phyloP scores from a whole-genome alignment of 805 yeast species.

The Peterozyma toletana region DNA sequence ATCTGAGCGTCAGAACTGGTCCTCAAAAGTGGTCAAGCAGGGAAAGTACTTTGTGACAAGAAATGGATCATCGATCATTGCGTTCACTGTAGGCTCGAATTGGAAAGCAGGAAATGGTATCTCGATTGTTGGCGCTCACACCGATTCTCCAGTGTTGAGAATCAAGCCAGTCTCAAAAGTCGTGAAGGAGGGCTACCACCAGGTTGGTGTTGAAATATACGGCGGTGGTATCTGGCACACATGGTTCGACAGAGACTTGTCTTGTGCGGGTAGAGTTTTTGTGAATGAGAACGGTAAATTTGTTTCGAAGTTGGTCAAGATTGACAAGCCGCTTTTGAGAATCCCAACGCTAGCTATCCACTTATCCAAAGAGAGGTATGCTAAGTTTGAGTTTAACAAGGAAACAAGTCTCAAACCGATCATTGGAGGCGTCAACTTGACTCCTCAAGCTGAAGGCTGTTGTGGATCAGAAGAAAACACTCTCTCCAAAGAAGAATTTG shows the following conservation, averaged over 20 bases:
- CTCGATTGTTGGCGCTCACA: constrained; percentile 91
- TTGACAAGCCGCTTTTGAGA: constrained; percentile 77
- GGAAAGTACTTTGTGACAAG: constrained; percentile 82
- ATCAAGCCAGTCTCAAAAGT: constrained; percentile 81
- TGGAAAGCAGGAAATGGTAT: constrained; percentile 76
- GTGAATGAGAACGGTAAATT: constrained; percentile 45
- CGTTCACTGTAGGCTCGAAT: constrained; percentile 71
- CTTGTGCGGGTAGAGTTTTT: constrained; percentile 88
- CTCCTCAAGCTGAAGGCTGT: constrained; percentile 25
- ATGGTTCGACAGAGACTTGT: constrained; percentile 93
- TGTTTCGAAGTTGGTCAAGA: constrained; percentile 65
- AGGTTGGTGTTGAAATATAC: constrained; percentile 88
- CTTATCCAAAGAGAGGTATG: constrained; percentile 67
- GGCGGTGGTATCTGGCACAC: constrained; percentile 97
- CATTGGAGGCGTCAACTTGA: constrained; percentile 50
- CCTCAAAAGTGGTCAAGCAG: constrained; percentile 39
- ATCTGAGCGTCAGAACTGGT: constrained; percentile 69
- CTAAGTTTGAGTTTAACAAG: constrained; percentile 80
- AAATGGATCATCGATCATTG: constrained; percentile 82
- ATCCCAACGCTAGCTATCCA: constrained; percentile 96
- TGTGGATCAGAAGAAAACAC: constrained; percentile 40
- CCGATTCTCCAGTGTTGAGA: constrained; percentile 87
- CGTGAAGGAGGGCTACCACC: constrained; percentile 66
- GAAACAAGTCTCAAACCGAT: constrained; percentile 85
- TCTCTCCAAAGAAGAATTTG: constrained; percentile 47